Evolutionary conservation across 306 rosid species (phyloP).

Genomic region (Quercus cerris): DNA sequence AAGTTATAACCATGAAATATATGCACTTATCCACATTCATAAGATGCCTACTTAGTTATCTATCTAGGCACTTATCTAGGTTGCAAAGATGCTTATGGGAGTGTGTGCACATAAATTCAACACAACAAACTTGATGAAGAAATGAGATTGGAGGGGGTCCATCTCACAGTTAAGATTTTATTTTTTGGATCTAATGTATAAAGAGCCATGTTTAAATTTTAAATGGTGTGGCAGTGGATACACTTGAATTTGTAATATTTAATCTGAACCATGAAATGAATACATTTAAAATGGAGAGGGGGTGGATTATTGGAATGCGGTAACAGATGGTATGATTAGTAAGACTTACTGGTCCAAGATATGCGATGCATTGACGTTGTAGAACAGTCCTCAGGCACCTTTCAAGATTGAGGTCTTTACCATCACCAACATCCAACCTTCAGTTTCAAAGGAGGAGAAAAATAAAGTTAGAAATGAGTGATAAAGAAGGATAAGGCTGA

Average conservation of each 20-base stretch:
- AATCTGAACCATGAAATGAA: too few relatives aligned
- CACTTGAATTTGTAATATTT: too few relatives aligned
- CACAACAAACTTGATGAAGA: neutral
- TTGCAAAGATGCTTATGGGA: neutral
- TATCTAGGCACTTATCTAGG: neutral
- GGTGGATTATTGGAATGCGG: neutral
- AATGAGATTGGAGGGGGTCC: too few relatives aligned
- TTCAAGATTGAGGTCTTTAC: conserved; percentile 34
- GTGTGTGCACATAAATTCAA: neutral
- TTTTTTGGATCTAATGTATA: too few relatives aligned
- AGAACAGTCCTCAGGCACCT: conserved; percentile 35
- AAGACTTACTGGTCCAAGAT: conserved; percentile 51
- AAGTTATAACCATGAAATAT: neutral
- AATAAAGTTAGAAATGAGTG: neutral
- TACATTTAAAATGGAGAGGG: too few relatives aligned
- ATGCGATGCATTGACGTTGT: conserved; percentile 36
- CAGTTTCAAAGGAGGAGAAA: neutral
- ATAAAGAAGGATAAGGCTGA: neutral
- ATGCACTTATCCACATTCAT: neutral
- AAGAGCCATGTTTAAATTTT: too few relatives aligned
- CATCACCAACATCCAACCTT: conserved; percentile 61
- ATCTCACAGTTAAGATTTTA: too few relatives aligned
- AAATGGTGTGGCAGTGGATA: too few relatives aligned
- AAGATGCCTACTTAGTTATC: neutral
- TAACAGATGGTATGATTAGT: neutral